These are phyloP conservation scores for Fusarium napiforme DNA, from an alignment of 2,329 filamentous ascomycete genomes.

Conservation along the genomic window DNA sequence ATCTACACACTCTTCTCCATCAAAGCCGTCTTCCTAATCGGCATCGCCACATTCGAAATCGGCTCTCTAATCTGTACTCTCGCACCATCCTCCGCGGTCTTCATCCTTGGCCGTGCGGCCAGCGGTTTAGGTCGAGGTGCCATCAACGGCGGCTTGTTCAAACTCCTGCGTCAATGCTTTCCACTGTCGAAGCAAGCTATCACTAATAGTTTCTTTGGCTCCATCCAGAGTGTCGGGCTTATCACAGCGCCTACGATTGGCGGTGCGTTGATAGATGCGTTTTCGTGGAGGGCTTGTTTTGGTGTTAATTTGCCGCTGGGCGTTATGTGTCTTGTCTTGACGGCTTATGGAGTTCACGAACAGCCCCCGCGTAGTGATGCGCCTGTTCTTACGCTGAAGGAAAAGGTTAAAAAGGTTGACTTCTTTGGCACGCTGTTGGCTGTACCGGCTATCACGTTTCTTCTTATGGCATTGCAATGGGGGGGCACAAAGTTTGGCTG, in stretches of 20 bases:
- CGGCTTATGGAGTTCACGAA: constrained; percentile 33
- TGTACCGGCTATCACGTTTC: constrained; percentile 30
- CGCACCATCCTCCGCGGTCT: constrained; percentile 49
- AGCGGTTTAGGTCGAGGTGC: constrained; percentile 48
- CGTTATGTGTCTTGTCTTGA: constrained; percentile 23
- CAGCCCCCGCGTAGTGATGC: background rate
- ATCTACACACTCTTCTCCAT: constrained; percentile 47
- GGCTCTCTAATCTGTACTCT: constrained; percentile 51
- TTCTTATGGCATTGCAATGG: constrained; percentile 43
- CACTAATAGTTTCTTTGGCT: constrained; percentile 35
- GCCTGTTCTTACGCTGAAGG: constrained; percentile 1
- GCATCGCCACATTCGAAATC: constrained; percentile 46
- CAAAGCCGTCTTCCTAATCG: constrained; percentile 45
- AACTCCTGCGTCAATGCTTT: constrained; percentile 39
- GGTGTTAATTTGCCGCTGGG: constrained; percentile 39
- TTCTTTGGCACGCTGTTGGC: constrained; percentile 23
- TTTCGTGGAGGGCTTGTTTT: constrained; percentile 43
- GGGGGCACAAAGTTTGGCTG: constrained; percentile 39
- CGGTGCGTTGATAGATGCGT: constrained; percentile 25
- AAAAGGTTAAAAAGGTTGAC: constrained; percentile 34
- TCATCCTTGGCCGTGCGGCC: constrained; percentile 53
- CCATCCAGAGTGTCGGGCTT: constrained; percentile 29
- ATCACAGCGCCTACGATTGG: constrained; percentile 39
- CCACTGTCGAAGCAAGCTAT: constrained; percentile 36
- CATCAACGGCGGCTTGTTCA: constrained; percentile 41